A percentile compares a stretch with the other conserved stretches of the same genome.
These are phyloP conservation scores for Eragrostis tef DNA, from an alignment of 202 grass and related monocot genomes.

Conservation along the genomic window DNA sequence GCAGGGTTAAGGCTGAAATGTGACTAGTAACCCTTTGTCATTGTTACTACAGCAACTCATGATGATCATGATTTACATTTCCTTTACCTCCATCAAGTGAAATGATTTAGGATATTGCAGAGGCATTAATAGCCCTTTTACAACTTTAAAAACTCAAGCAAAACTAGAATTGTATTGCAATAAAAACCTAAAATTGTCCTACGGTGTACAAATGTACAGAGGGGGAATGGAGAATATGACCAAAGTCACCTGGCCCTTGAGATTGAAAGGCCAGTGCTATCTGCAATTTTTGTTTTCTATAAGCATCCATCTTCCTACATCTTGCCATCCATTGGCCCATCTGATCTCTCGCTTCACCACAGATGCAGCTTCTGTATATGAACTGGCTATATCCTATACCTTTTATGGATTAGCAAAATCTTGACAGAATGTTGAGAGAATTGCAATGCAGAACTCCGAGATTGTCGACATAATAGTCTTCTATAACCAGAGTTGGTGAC, in stretches of 20 bases:
- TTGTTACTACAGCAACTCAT: constrained; percentile 50
- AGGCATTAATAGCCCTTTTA: constrained; percentile 48
- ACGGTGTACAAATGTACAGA: constrained; percentile 46
- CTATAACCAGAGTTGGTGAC: not conserved
- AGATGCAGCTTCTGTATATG: constrained; percentile 1
- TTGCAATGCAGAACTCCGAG: not conserved
- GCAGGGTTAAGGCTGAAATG: constrained; percentile 52
- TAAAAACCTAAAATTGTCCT: constrained; percentile 14
- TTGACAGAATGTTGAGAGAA: constrained; percentile 17
- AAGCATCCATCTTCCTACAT: constrained; percentile 32
- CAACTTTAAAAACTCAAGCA: constrained; percentile 39
- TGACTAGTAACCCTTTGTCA: constrained; percentile 35
- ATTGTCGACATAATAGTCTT: not conserved
- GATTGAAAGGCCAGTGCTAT: constrained; percentile 35
- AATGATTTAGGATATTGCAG: constrained; percentile 41
- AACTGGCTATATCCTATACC: constrained; percentile 27
- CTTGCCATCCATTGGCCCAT: constrained; percentile 29
- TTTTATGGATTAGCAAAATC: constrained; percentile 11
- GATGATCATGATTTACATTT: constrained; percentile 47
- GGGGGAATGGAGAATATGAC: constrained; percentile 9
- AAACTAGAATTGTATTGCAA: constrained; percentile 27
- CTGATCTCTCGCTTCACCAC: constrained; percentile 13
- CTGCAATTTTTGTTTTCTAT: constrained; percentile 28
- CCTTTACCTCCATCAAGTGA: constrained; percentile 49
- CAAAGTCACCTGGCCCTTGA: constrained; percentile 32